Percentiles rank a stretch among this genome's conserved stretches.
Evolutionary conservation across 331 rosid genomes (phyloP).

Genomic region (Saraca asoca): DNA sequence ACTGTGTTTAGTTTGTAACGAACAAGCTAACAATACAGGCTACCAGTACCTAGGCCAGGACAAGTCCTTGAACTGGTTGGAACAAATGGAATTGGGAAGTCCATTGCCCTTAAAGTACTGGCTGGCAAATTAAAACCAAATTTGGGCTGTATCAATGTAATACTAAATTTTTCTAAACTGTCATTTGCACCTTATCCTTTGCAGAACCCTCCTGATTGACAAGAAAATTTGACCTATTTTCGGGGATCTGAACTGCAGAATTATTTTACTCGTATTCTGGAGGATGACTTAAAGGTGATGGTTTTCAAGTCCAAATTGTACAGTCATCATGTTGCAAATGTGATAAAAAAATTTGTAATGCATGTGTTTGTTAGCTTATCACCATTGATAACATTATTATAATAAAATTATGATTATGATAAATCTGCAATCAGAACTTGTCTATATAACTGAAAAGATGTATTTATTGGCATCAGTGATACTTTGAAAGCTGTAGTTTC

Average conservation of each 20-base stretch:
- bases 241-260: constrained; percentile 97
- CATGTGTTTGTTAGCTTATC: neutral
- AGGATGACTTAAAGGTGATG: constrained; percentile 87
- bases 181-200: constrained; percentile 26
- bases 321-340: no score
- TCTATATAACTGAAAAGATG: neutral
- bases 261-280: constrained; percentile 91
- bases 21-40: constrained; percentile 47
- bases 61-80: constrained; percentile 98
- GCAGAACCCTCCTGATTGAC: constrained; percentile 98
- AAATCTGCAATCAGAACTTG: constrained; percentile 13
- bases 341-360: neutral
- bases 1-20: constrained; percentile 26
- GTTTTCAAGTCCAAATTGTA: neutral
- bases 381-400: neutral
- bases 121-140: constrained; percentile 96
- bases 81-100: constrained; percentile 94
- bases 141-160: constrained; percentile 90
- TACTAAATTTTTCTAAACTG: no score
- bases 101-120: constrained; percentile 95
- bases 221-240: constrained; percentile 88
- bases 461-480: constrained; percentile 17
- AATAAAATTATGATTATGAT: neutral
- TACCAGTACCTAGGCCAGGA: constrained; percentile 97
- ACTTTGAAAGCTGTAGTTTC: neutral